phyloP scores from a whole-genome alignment of 192 early-diverging fungal genomes.

The Neocallimastix lanati region DNA sequence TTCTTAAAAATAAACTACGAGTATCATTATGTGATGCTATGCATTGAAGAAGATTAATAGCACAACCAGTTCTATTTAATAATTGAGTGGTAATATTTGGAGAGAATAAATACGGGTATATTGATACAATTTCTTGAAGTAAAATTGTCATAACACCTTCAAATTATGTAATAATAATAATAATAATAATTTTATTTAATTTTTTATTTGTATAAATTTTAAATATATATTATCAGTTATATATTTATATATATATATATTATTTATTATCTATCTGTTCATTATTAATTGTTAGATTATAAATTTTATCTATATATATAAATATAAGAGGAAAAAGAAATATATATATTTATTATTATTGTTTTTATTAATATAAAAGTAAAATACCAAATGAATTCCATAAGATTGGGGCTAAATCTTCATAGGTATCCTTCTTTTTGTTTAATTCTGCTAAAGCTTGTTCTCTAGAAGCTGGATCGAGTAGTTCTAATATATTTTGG shows the following conservation, averaged over 20 bases:
- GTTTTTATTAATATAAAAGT: too few species aligned
- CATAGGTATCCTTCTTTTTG: constrained; percentile 86
- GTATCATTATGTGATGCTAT: constrained; percentile 90
- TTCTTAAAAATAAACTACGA: constrained; percentile 56
- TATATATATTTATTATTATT: not conserved
- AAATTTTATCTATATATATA: too few species aligned
- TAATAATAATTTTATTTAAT: too few species aligned
- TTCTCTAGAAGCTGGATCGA: constrained; percentile 27
- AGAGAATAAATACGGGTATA: constrained; percentile 78
- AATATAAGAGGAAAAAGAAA: too few species aligned
- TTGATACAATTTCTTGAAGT: constrained; percentile 87
- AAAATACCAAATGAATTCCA: constrained; percentile 93
- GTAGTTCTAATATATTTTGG: not conserved
- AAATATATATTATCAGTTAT: too few species aligned
- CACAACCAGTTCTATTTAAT: constrained; percentile 92
- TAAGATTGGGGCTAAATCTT: constrained; percentile 85
- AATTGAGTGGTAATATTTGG: constrained; percentile 69
- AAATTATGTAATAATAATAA: too few species aligned
- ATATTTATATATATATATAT: too few species aligned
- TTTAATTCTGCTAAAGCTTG: constrained; percentile 80
- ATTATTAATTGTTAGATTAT: too few species aligned
- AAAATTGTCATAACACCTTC: constrained; percentile 81
- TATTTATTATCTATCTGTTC: too few species aligned
- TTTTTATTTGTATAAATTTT: too few species aligned
- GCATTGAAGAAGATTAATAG: constrained; percentile 83